Evolutionary conservation across 805 yeast genomes (phyloP), one percentile per base, ranked within the genome.

Genomic region (Cyberlindnera suaveolens): DNA sequence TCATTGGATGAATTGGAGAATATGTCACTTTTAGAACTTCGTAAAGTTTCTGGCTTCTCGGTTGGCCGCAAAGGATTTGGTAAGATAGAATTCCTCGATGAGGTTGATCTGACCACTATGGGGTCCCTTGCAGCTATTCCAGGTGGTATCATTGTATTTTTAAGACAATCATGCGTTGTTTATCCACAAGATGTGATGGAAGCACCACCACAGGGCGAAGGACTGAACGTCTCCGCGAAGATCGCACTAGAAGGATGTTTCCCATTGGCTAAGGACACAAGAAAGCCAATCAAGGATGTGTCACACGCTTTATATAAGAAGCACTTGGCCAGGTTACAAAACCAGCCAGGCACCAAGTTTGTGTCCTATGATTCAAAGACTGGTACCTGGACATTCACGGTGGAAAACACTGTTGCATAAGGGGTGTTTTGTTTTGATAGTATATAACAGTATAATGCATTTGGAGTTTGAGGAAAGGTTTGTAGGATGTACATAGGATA

Each of bases 1-100:
- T 70, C 88, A 3, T 57, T 82, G 32, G 75, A 79, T 5, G 80
- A 80, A 39, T 66, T 93, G 41, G 72, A 75, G 43, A 63, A 70
- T 15, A 70, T 77, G 72, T 62, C 87, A 0, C 68, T 85, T 32
- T 64, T 78, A 9, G 82, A 87, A 47, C 72, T 88, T 39, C 78
- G 83, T 43, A 56, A 73, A 6, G 83, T 93, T 19, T 54, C 70
- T 15, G 70, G 79, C 41, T 80, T 90, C 59, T 74, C 74, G 14
- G 78, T 93, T 46, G 99, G 98, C 5, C 81, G 93, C 50, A 74
- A 74, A 48, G 64, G 66, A 8, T 78, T 70, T 56, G 99, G 99
- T 37, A 69, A 77, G 42, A 74, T 93, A 39, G 83, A 81, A 57
- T 93, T 90, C 60, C 59, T 78, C 40, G 70, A 74, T 41, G 95